phyloP scores from a whole-genome alignment of 1,284 basidiomycete genomes.

The Cutaneotrichosporon sp. region DNA sequence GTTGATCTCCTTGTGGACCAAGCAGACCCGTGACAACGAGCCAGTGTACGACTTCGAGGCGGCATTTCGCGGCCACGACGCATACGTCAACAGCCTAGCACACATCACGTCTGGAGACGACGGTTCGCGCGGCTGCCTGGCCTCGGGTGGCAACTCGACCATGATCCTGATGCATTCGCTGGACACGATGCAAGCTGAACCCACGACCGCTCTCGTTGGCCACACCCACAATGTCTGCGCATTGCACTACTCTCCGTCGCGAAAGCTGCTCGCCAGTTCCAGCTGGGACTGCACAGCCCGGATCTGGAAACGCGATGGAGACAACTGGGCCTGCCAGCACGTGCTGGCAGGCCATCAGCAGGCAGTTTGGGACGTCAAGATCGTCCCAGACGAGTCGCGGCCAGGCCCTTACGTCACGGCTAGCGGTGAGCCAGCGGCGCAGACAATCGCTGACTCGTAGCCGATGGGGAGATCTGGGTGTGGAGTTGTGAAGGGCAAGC shows the following conservation, averaged over 20 bases:
- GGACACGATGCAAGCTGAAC: background rate
- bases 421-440: background rate
- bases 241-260: background rate
- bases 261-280: background rate
- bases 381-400: background rate
- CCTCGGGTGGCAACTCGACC: conserved; percentile 1
- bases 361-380: conserved; percentile 4
- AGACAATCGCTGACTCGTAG: background rate
- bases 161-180: conserved; percentile 1
- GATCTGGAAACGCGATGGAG: background rate
- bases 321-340: background rate
- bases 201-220: background rate
- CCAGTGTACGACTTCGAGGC: background rate
- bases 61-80: background rate
- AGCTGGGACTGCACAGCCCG: conserved; percentile 3
- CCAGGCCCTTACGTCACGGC: background rate
- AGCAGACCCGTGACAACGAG: background rate
- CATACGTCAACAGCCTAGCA: background rate
- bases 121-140: background rate
- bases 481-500: background rate
- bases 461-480: conserved; percentile 3
- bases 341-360: background rate
- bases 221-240: conserved; percentile 3
- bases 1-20: conserved; percentile 1
- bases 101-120: background rate